Evolutionary conservation across 2,329 filamentous ascomycete genomes (phyloP).

Genomic region (Nothophoma quercina): DNA sequence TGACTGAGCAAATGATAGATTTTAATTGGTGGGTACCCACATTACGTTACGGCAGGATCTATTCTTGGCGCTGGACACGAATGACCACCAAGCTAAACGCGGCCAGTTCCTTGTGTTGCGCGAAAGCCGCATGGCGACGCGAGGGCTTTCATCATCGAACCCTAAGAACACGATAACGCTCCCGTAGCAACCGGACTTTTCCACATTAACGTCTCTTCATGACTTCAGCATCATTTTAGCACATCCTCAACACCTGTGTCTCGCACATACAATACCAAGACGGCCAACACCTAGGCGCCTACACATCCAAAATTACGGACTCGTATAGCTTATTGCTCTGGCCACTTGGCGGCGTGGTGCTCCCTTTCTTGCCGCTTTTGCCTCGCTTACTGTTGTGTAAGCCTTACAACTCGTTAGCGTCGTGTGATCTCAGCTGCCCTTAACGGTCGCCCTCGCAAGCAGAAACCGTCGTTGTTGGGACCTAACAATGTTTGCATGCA

Average conservation of each 20-base stretch:
- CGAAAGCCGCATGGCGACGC: slow-evolving; percentile 8
- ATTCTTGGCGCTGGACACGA: neutral
- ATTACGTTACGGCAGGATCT: neutral
- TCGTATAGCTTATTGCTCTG: slow-evolving; percentile 7
- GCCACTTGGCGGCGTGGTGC: slow-evolving; percentile 7
- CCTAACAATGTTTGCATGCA: neutral
- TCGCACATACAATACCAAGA: neutral
- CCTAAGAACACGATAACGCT: neutral
- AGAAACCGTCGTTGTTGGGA: neutral
- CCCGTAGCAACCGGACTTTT: neutral
- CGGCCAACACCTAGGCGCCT: neutral
- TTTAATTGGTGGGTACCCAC: neutral
- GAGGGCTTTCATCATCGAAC: slow-evolving; percentile 6
- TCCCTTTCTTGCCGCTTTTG: slow-evolving; percentile 13
- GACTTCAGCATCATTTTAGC: no score
- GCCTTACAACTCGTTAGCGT: slow-evolving; percentile 5
- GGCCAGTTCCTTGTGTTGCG: neutral
- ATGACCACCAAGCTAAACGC: slow-evolving; percentile 2
- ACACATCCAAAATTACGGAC: slow-evolving; percentile 11
- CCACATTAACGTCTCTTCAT: neutral
- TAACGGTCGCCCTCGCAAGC: slow-evolving; percentile 3
- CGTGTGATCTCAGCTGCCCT: neutral
- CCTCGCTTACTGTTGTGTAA: slow-evolving; percentile 11
- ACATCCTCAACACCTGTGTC: neutral
- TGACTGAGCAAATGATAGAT: neutral